Percentiles rank a stretch among this genome's conserved stretches.
These are phyloP conservation scores for Plasmodium chabaudi DNA, from an alignment of 169 alveolate species.

Conservation along the genomic window DNA sequence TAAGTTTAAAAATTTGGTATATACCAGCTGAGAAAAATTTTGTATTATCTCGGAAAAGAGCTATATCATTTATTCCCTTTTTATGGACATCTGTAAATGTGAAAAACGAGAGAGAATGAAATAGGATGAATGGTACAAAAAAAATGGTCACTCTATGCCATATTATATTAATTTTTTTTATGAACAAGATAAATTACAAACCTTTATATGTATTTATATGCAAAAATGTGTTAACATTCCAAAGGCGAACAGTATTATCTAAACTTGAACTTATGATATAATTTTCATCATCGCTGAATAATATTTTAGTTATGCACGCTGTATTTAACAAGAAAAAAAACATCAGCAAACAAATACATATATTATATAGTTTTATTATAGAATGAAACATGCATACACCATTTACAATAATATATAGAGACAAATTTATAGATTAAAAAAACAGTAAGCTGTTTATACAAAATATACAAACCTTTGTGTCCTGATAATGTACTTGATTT, in stretches of 20 bases:
- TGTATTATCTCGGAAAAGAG: constrained; percentile 66
- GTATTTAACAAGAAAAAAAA: neutral
- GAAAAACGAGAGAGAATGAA: neutral
- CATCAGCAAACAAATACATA: too few species aligned
- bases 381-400: too few species aligned
- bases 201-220: constrained; percentile 64
- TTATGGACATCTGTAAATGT: constrained; percentile 54
- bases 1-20: neutral
- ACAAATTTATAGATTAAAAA: too few species aligned
- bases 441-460: too few species aligned
- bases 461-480: constrained; percentile 20
- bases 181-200: neutral
- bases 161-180: neutral
- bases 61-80: constrained; percentile 70
- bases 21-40: constrained; percentile 66
- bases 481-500: constrained; percentile 30
- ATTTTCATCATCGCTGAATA: constrained; percentile 59
- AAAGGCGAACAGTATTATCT: constrained; percentile 49
- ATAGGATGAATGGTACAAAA: neutral
- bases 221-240: constrained; percentile 54
- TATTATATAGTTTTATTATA: too few species aligned
- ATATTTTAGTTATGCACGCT: constrained; percentile 56
- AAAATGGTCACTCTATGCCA: neutral
- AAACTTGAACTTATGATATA: constrained; percentile 49
- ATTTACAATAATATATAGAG: too few species aligned